phyloP scores from a whole-genome alignment of 306 rosid species.

The Quercus gilva region DNA sequence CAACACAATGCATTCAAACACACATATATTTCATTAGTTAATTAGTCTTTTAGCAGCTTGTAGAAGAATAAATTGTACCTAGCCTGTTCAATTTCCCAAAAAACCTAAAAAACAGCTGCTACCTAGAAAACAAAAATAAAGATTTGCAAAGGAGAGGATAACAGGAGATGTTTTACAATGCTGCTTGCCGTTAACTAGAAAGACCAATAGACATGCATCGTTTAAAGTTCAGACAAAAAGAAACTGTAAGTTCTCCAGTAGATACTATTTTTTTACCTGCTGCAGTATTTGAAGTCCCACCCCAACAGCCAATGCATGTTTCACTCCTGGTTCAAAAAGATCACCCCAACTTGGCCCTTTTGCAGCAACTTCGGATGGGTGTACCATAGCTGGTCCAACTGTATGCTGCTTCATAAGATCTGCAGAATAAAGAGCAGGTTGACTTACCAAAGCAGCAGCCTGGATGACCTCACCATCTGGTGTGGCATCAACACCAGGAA shows the following conservation, averaged over 20 bases:
- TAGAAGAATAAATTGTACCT: not conserved
- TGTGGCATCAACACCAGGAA: conserved; percentile 63
- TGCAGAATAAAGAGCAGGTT: conserved; percentile 46
- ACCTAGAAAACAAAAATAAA: not conserved
- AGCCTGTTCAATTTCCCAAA: conserved; percentile 12
- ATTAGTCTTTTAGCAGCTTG: not conserved
- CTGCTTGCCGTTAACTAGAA: not conserved
- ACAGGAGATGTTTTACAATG: conserved; percentile 17
- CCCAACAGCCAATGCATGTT: conserved; percentile 80
- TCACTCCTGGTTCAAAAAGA: conserved; percentile 85
- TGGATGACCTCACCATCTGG: conserved; percentile 57
- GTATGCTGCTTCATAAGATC: conserved; percentile 64
- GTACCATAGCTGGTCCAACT: conserved; percentile 67
- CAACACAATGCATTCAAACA: not conserved
- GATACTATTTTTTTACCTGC: conserved; percentile 53
- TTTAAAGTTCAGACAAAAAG: not conserved
- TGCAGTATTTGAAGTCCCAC: conserved; percentile 91
- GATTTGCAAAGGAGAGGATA: not conserved
- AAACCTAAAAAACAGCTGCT: not conserved
- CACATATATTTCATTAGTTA: not conserved
- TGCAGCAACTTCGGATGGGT: conserved; percentile 35
- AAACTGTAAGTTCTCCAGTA: not conserved
- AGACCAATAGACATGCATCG: not conserved
- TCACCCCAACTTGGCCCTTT: conserved; percentile 51
- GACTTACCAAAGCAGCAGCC: conserved; percentile 82